Base-by-base conservation (phyloP, 2,329 filamentous ascomycete genomes). In the Gyromitra esculenta region DNA sequence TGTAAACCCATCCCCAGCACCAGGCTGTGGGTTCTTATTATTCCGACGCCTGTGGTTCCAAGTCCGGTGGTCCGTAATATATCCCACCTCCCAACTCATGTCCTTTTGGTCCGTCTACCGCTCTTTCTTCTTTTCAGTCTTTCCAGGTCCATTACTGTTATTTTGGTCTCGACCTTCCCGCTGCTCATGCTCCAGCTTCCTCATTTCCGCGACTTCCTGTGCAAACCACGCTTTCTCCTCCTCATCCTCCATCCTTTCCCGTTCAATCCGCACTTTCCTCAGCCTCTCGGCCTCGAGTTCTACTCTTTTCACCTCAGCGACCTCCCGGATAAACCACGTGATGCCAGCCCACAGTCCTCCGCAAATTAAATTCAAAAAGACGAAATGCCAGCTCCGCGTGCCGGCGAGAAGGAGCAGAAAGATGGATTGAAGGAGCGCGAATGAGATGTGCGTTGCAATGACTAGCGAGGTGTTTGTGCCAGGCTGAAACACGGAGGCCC, bases 271-370 rank as follows among this genome's bases (percentile, higher is more conserved):
- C 63, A 90, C 83, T 85, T 90, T 80, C 76, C 78, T 80, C 76
- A 81, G n/a, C 48, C 73, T 63, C 66, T 78, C 64, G 45, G 57
- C 69, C 57, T 75, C 73, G 48, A 37, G 79, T 85, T 83, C 79
- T 83, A 86, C 87, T 87, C 79, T 86, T 85, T 80, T 86, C 84
- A 80, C 84, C 83, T 56, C 82, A 82, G 79, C 87, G 83, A 78
- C 85, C 54, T 79, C 79, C 15, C 85, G 85, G 71, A 93, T 93
- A 82, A 98, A 98, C 96, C 96, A 99, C 87, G 98, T 98, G 85
- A 98, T 94, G 73, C 92, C 89, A 86, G 89, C 94, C 96, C 96
- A 99, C 45, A 98, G 87, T 3, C 92, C 92, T 41, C 86, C 94
- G 79, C 90, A 93, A 8, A 99, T 86, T 74, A 90, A 81, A 11